Evolutionary conservation across 176 grass and related monocot species (phyloP).

Genomic region (Carex kokanica): DNA sequence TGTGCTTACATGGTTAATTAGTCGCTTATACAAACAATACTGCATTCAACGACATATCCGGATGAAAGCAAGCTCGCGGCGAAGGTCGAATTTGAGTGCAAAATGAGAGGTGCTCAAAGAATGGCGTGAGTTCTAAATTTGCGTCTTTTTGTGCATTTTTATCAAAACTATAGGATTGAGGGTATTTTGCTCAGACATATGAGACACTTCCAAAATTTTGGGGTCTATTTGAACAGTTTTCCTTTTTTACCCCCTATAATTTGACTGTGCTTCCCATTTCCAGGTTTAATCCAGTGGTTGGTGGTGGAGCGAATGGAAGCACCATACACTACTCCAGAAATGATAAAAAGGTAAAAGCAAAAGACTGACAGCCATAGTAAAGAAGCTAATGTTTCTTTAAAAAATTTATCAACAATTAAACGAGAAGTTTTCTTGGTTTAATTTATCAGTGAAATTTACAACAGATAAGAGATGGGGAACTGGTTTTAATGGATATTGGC

Average conservation of each 20-base stretch:
- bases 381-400: conserved; percentile 2
- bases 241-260: background rate
- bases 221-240: background rate
- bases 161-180: background rate
- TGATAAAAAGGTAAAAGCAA: conserved; percentile 59
- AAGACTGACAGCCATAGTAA: background rate
- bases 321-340: conserved; percentile 95
- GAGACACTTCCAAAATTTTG: background rate
- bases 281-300: conserved; percentile 97
- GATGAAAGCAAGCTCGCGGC: conserved; percentile 79
- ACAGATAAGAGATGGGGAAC: conserved; percentile 75
- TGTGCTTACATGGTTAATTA: conserved; percentile 27
- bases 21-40: conserved; percentile 96
- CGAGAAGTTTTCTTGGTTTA: conserved; percentile 35
- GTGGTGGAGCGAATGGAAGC: conserved; percentile 76
- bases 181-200: background rate
- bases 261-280: conserved; percentile 9
- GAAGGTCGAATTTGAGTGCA: conserved; percentile 88
- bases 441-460: conserved; percentile 36
- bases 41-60: conserved; percentile 65
- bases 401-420: background rate
- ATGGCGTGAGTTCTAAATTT: conserved; percentile 71
- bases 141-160: conserved; percentile 6
- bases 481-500: conserved; percentile 93
- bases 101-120: conserved; percentile 97